These are phyloP conservation scores for Aspergillus neotritici DNA, from an alignment of 2,329 filamentous ascomycete genomes.

Conservation along the genomic window DNA sequence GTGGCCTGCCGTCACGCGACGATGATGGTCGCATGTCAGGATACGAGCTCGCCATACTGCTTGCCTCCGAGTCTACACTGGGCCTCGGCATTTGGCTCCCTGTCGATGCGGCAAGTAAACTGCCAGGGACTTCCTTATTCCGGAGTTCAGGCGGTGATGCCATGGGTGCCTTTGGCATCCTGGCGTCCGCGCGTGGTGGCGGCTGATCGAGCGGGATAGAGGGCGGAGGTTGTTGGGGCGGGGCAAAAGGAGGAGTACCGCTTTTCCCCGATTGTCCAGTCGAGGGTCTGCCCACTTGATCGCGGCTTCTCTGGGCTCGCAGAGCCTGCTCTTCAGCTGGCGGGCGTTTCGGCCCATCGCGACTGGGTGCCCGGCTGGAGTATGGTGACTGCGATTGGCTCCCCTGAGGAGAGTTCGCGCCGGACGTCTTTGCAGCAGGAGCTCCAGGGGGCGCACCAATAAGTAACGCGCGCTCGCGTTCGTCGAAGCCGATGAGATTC, in stretches of 20 bases:
- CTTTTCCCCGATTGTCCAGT: slow-evolving; percentile 32
- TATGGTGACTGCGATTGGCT: slow-evolving; percentile 26
- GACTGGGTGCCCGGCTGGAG: slow-evolving; percentile 31
- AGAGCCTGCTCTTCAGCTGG: slow-evolving; percentile 34
- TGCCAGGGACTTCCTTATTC: slow-evolving; percentile 16
- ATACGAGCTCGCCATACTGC: slow-evolving; percentile 14
- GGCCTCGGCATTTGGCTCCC: slow-evolving; percentile 8
- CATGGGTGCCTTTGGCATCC: slow-evolving; percentile 11
- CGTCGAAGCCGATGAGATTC: slow-evolving; percentile 74
- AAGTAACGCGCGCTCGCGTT: slow-evolving; percentile 69
- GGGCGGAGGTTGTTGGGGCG: slow-evolving; percentile 23
- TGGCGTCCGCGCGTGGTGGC: slow-evolving; percentile 19
- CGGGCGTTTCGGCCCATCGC: slow-evolving; percentile 31
- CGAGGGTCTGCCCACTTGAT: slow-evolving; percentile 35
- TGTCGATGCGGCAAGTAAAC: slow-evolving; percentile 10
- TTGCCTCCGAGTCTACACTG: slow-evolving; percentile 16
- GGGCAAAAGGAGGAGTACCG: slow-evolving; percentile 26
- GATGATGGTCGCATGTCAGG: slow-evolving; percentile 22
- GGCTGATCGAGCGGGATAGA: slow-evolving; percentile 20
- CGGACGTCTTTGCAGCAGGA: slow-evolving; percentile 15
- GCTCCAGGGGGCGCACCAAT: slow-evolving; percentile 45
- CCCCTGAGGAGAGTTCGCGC: slow-evolving; percentile 19
- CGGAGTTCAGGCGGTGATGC: slow-evolving; percentile 18
- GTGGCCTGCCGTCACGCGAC: slow-evolving; percentile 24
- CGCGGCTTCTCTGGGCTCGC: slow-evolving; percentile 35